Base-by-base conservation (phyloP, 768 basidiomycete genomes). In the Crassisporium funariophilum region DNA sequence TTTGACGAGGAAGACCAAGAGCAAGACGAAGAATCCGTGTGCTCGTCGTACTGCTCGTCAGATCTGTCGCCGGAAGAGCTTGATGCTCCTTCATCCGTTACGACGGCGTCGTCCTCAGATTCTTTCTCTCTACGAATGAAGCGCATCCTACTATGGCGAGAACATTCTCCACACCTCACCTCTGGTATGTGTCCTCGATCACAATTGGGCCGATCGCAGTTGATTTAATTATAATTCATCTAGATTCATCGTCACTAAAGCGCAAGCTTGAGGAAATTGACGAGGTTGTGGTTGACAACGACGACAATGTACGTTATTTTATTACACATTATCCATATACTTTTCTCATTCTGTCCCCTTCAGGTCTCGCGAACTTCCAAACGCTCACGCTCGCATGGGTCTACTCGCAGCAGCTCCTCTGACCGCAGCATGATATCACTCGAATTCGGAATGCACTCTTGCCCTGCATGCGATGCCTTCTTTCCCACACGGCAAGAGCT, bases 21-120 rank as follows among this genome's bases (percentile, higher is more conserved):
- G 0, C 61, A 70, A 52, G 63, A 75, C 47, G 77, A 78, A n/a
- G 77, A 78, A 53, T 64, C 62, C n/a, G 68, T 64, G 19, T 75
- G 74, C 63, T 75, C 81, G 0, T 87, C 84, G 0, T 89, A 88
- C 53, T 88, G 86, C 72, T 89, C 87, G 15, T 88, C 86, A 15
- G 79, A 79, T 53, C 49, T 72, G 42, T 65, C 73, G 10, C 68
- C 64, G 25, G 69, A 74, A 19, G 63, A 74, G 33, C 45, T 46
- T 20, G 65, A 68, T 16, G 65, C 63, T 17, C 60, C 48, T 15
- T 37, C 54, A 29, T 49, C 49, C 48, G 13, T 39, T 35, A 22
- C 37, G 50, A 53, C 71, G 19, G 71, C 75, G 27, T 45, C 59
- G 16, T 47, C 60, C 13, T 50, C 65, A 44, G 81, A 84, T 53